A percentile compares a stretch with the other conserved stretches of the same genome.
Evolutionary conservation across 1,284 basidiomycete species (phyloP).

Genomic region (Irpex sp.): DNA sequence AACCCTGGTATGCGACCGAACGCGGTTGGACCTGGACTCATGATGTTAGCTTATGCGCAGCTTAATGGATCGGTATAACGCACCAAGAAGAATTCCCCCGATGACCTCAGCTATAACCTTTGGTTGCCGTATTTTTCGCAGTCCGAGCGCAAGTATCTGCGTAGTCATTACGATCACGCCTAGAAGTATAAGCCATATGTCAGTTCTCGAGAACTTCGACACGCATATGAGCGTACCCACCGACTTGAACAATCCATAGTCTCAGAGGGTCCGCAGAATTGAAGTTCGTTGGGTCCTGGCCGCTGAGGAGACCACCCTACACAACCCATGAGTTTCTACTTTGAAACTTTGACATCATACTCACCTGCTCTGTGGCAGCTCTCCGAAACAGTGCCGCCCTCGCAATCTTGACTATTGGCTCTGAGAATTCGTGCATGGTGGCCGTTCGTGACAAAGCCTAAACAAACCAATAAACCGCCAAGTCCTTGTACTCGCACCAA

Average conservation of each 20-base stretch:
- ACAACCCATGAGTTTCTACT: neutral
- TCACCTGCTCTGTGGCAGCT: conserved; percentile 26
- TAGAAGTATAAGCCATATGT: conserved; percentile 19
- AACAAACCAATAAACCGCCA: neutral
- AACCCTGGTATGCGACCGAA: conserved; percentile 78
- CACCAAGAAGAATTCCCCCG: conserved; percentile 85
- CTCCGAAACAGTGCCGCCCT: conserved; percentile 18
- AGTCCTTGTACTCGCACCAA: neutral
- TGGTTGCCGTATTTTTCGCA: conserved; percentile 80
- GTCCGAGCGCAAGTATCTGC: conserved; percentile 66
- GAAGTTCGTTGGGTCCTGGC: conserved; percentile 67
- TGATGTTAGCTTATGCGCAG: neutral
- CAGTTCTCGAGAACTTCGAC: neutral
- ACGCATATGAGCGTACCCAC: conserved; percentile 32
- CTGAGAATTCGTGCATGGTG: conserved; percentile 26
- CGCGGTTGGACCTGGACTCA: conserved; percentile 62
- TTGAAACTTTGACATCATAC: neutral
- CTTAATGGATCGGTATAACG: conserved; percentile 5
- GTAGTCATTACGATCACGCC: conserved; percentile 81
- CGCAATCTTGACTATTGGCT: conserved; percentile 19
- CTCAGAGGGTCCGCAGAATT: conserved; percentile 73
- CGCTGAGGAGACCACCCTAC: conserved; percentile 70
- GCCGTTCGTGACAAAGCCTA: neutral
- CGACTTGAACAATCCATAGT: conserved; percentile 88
- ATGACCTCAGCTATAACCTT: conserved; percentile 86